These are phyloP conservation scores for Eucalyptus polyanthemos DNA, from an alignment of 345 rosid genomes.

Conservation along the genomic window DNA sequence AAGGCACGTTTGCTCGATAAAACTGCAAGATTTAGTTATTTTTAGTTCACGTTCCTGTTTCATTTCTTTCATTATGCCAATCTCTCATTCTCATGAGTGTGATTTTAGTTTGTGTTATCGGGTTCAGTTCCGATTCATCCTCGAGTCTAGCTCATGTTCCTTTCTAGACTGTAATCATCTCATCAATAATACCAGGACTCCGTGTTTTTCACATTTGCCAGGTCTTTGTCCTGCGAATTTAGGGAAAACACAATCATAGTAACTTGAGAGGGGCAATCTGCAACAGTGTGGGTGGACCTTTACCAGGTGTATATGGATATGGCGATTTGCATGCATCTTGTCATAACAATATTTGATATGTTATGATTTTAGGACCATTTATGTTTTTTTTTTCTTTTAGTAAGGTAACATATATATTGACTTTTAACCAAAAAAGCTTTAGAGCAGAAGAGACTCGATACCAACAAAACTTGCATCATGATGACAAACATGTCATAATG, in stretches of 20 bases:
- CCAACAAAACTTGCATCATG: too few species aligned
- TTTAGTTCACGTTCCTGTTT: background rate
- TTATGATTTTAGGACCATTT: background rate
- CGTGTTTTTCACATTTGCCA: background rate
- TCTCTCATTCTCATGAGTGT: background rate
- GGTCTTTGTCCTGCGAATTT: too few species aligned
- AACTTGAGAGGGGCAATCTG: background rate
- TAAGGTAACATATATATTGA: too few species aligned
- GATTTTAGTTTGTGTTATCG: too few species aligned
- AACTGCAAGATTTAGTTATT: background rate
- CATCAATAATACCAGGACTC: background rate
- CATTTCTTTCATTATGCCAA: background rate
- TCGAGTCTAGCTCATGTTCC: background rate
- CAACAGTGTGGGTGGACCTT: background rate
- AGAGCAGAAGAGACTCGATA: fast-evolving
- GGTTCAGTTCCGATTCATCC: background rate
- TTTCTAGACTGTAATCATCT: background rate
- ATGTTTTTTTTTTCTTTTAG: fast-evolving
- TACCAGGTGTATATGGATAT: background rate
- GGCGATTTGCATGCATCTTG: background rate
- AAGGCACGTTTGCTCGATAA: background rate
- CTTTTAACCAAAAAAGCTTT: too few species aligned
- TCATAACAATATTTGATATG: background rate
- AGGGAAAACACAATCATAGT: too few species aligned
- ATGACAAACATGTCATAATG: too few species aligned